A percentile compares a stretch with the other conserved stretches of the same genome.
Evolutionary conservation across 805 yeast species (phyloP).

Genomic region (Danielia reshetovae): DNA sequence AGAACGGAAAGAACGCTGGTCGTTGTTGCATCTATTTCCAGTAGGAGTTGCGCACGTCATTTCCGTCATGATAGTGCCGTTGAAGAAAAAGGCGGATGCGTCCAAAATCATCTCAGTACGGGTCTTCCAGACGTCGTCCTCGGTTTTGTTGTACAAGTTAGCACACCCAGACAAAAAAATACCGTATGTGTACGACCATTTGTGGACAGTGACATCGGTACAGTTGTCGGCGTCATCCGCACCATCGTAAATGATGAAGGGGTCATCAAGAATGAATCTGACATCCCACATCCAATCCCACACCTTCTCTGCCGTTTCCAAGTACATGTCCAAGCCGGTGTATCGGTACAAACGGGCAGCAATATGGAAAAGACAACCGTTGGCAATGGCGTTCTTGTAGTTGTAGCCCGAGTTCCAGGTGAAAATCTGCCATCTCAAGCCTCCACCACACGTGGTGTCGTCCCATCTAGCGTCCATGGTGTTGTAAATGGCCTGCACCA

Average conservation of each 20-base stretch:
- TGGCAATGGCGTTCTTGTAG: slow-evolving; percentile 43
- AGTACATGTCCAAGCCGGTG: slow-evolving; percentile 37
- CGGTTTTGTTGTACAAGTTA: slow-evolving; percentile 60
- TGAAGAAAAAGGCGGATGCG: slow-evolving; percentile 38
- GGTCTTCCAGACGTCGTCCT: slow-evolving; percentile 39
- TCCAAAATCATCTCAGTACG: slow-evolving; percentile 34
- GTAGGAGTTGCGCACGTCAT: slow-evolving; percentile 46
- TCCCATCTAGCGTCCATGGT: slow-evolving; percentile 47
- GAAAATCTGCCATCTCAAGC: slow-evolving; percentile 47
- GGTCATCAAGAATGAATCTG: slow-evolving; percentile 16
- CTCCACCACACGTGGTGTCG: slow-evolving; percentile 33
- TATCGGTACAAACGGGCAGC: slow-evolving; percentile 43
- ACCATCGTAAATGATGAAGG: slow-evolving; percentile 51
- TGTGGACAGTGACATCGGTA: slow-evolving; percentile 42
- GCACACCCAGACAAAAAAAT: slow-evolving; percentile 65
- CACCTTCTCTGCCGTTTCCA: slow-evolving; percentile 39
- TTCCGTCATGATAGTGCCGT: slow-evolving; percentile 54
- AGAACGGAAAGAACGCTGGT: slow-evolving; percentile 75
- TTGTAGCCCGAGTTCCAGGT: slow-evolving; percentile 45
- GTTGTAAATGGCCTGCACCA: slow-evolving; percentile 41
- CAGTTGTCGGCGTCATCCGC: slow-evolving; percentile 45
- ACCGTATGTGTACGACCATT: slow-evolving; percentile 74
- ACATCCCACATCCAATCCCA: slow-evolving; percentile 43
- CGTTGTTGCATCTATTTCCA: slow-evolving; percentile 54
- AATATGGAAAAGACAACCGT: slow-evolving; percentile 42